Conservation (phyloP, 768 basidiomycete genomes). For the Lactarius quietus region DNA sequence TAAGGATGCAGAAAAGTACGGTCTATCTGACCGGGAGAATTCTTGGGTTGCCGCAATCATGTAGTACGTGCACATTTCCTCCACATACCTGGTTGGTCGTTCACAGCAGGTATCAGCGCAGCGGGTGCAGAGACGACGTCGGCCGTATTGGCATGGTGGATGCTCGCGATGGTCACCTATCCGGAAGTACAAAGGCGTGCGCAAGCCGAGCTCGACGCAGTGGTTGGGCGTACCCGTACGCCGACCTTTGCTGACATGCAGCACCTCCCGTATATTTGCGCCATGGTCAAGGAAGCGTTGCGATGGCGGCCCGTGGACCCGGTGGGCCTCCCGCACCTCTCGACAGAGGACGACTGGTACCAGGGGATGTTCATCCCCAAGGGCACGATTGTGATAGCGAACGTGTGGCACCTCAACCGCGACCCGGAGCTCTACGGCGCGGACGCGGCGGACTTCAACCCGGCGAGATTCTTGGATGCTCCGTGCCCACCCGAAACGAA, state of each 20-base stretch:
- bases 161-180: constrained; percentile 11
- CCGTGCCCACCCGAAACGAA: constrained; percentile 28
- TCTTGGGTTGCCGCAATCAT: background rate
- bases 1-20: background rate
- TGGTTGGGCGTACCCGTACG: constrained; percentile 13
- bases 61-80: background rate
- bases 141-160: constrained; percentile 8
- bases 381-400: constrained; percentile 34
- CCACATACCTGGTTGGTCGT: background rate
- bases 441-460: constrained; percentile 28
- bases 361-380: constrained; percentile 33
- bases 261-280: constrained; percentile 19
- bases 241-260: constrained; percentile 19
- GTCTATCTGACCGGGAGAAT: constrained; percentile 1
- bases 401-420: constrained; percentile 30
- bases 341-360: constrained; percentile 31
- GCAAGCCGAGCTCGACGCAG: constrained; percentile 13
- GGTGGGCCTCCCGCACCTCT: constrained; percentile 24
- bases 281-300: constrained; percentile 23
- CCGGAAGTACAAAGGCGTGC: constrained; percentile 7
- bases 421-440: constrained; percentile 29
- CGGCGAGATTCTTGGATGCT: constrained; percentile 28
- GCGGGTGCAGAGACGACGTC: constrained; percentile 10
- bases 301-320: constrained; percentile 8
- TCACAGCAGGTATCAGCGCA: background rate